Evolutionary conservation across 331 rosid genomes (phyloP).

Genomic region (Acacia pycnantha): DNA sequence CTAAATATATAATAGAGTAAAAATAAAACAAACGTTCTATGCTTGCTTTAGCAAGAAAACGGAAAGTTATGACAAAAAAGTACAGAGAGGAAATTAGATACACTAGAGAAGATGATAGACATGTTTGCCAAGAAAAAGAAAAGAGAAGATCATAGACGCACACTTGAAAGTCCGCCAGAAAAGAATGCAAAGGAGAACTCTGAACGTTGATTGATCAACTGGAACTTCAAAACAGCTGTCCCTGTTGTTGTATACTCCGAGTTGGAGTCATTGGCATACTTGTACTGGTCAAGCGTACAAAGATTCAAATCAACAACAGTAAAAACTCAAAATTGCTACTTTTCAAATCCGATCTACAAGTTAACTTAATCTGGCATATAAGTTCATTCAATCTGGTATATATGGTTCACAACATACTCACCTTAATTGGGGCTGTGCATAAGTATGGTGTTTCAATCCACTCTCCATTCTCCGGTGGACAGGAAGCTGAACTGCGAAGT

Average conservation of each 20-base stretch:
- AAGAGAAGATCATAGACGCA: constrained; percentile 33
- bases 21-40: not conserved
- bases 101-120: not conserved
- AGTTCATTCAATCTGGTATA: not conserved
- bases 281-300: constrained; percentile 58
- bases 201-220: constrained; percentile 78
- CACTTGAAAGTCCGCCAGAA: constrained; percentile 67
- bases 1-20: constrained; percentile 13
- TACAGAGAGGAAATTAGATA: not conserved
- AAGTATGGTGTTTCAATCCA: constrained; percentile 46
- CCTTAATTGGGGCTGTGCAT: constrained; percentile 88
- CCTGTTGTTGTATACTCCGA: constrained; percentile 52
- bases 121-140: not conserved
- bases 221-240: constrained; percentile 53
- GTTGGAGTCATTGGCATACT: constrained; percentile 54
- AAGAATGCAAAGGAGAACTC: constrained; percentile 84
- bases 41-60: not conserved
- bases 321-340: constrained; percentile 9
- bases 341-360: not conserved
- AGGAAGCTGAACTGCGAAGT: constrained; percentile 55
- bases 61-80: not conserved
- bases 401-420: not conserved
- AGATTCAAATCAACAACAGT: constrained; percentile 23
- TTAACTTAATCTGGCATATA: not conserved
- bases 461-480: constrained; percentile 41